phyloP scores from a whole-genome alignment of 2,329 filamentous ascomycete species.

The Diaporthe nobilis region DNA sequence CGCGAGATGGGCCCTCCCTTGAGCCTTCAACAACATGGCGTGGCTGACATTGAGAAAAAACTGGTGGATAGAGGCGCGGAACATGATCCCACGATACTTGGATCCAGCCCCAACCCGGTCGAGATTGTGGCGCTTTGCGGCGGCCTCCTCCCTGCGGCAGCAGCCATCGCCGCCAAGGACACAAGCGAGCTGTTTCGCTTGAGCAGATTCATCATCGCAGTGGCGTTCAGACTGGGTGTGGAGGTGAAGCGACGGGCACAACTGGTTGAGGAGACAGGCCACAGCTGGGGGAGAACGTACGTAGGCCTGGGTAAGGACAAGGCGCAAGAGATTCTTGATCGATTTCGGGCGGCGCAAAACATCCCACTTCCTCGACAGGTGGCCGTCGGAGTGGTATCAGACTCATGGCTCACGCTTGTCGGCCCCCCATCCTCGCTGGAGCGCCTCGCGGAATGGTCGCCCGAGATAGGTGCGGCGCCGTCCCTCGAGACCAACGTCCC shows the following conservation, averaged over 20 bases:
- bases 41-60: neutral
- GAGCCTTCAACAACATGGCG: neutral
- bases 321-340: neutral
- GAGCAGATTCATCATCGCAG: neutral
- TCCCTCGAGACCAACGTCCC: neutral
- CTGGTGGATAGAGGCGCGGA: neutral
- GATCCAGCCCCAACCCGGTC: neutral
- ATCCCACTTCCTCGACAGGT: neutral
- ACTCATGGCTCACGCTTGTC: neutral
- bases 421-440: neutral
- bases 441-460: neutral
- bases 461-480: neutral
- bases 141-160: neutral
- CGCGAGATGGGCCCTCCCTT: neutral
- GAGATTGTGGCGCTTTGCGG: neutral
- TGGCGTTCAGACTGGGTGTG: neutral
- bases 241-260: neutral
- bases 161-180: neutral
- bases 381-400: neutral
- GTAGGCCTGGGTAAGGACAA: neutral
- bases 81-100: neutral
- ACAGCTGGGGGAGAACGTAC: neutral
- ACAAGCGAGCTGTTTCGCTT: neutral
- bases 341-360: neutral
- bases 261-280: neutral